Evolutionary conservation across 441 rosid genomes (phyloP).

Genomic region (Brassica balearica): DNA sequence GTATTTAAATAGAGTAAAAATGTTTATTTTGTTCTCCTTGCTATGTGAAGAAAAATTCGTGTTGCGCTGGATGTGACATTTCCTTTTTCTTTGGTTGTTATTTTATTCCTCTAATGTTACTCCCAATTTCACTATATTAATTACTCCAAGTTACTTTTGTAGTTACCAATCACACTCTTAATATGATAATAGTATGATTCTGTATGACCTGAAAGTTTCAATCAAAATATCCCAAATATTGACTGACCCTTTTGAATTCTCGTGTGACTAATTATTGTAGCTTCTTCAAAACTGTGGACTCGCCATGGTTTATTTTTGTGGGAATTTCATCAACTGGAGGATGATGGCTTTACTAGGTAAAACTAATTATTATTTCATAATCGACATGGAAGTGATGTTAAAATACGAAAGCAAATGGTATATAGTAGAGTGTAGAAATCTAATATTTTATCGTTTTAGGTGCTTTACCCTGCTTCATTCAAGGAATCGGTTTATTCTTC

Average conservation of each 20-base stretch:
- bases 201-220: neutral
- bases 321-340: constrained; percentile 62
- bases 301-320: constrained; percentile 51
- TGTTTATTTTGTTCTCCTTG: no score
- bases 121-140: no score
- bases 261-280: constrained; percentile 42
- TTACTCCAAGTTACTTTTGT: no score
- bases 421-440: neutral
- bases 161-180: no score
- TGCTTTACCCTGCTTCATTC: constrained; percentile 55
- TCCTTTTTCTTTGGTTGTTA: no score
- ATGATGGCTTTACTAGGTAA: constrained; percentile 60
- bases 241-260: neutral
- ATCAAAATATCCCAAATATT: neutral
- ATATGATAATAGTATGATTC: no score
- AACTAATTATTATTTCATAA: neutral
- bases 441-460: constrained; percentile 40
- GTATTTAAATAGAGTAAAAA: no score
- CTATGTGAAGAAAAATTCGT: no score
- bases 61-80: no score
- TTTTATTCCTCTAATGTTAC: no score
- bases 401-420: neutral
- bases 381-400: neutral
- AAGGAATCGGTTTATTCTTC: constrained; percentile 53
- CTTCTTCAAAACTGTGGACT: constrained; percentile 53